Percentiles rank a stretch among this genome's conserved stretches.
These are phyloP conservation scores for Hyaloraphidium curvatum DNA, from an alignment of 192 early-diverging fungal species.

Conservation along the genomic window DNA sequence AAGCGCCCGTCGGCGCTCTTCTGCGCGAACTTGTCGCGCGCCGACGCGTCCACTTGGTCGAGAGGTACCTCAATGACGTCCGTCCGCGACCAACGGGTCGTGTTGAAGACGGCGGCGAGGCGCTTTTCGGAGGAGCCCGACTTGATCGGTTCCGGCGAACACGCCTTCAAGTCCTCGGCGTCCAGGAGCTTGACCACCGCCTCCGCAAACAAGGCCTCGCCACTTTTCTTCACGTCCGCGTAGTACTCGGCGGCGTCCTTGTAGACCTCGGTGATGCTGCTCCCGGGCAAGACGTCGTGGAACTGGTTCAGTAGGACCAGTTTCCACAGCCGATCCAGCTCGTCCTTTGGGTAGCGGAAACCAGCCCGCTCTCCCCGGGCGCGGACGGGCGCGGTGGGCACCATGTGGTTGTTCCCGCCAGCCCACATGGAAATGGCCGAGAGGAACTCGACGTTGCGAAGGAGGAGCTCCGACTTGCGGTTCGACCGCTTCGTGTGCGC, in stretches of 20 bases:
- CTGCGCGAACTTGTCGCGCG: background rate
- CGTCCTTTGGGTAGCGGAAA: conserved; percentile 44
- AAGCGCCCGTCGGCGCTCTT: background rate
- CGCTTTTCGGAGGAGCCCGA: background rate
- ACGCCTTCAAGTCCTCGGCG: no score
- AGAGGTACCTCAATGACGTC: conserved; percentile 47
- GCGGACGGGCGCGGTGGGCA: background rate
- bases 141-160: no score
- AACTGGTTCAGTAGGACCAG: conserved; percentile 84
- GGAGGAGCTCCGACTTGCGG: conserved; percentile 59
- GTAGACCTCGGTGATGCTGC: conserved; percentile 77
- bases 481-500: conserved; percentile 69
- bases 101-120: conserved; percentile 34
- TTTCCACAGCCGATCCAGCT: conserved; percentile 76
- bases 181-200: background rate
- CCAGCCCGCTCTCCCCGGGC: background rate
- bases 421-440: conserved; percentile 7
- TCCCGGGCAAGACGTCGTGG: conserved; percentile 91
- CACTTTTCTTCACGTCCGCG: conserved; percentile 15
- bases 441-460: conserved; percentile 69
- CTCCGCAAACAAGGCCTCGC: background rate
- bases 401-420: background rate
- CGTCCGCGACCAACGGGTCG: conserved; percentile 42
- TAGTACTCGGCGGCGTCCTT: conserved; percentile 56
- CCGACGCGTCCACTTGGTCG: background rate